These are phyloP conservation scores for Odontarrhena argentea DNA, from an alignment of 345 rosid species.

Conservation along the genomic window DNA sequence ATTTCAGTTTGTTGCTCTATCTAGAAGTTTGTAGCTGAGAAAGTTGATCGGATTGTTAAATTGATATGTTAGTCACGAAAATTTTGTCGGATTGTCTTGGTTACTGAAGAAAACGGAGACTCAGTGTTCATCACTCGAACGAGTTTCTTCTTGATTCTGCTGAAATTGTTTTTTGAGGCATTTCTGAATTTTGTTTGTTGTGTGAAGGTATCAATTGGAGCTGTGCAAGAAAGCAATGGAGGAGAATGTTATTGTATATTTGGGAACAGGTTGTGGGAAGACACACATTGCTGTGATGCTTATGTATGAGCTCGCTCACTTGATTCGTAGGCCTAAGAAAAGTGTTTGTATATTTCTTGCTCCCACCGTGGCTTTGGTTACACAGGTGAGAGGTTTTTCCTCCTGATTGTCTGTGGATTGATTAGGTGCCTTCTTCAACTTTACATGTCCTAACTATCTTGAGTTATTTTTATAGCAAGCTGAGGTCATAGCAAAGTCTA, in stretches of 20 bases:
- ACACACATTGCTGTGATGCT: slow-evolving; percentile 93
- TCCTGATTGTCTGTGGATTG: slow-evolving; percentile 4
- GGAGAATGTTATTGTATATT: slow-evolving; percentile 76
- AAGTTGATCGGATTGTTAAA: slow-evolving; percentile 13
- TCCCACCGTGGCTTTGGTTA: slow-evolving; percentile 83
- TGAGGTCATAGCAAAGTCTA: slow-evolving; percentile 69
- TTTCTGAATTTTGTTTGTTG: slow-evolving; percentile 18
- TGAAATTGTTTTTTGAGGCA: neutral
- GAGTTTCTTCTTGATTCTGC: neutral
- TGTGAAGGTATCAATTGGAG: slow-evolving; percentile 80
- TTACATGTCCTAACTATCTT: slow-evolving; percentile 18
- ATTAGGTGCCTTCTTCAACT: slow-evolving; percentile 11
- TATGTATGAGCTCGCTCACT: slow-evolving; percentile 67
- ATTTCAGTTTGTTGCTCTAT: neutral
- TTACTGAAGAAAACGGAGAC: slow-evolving; percentile 1
- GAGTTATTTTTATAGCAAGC: slow-evolving; percentile 69
- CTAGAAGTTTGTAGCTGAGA: slow-evolving; percentile 1
- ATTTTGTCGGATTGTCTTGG: slow-evolving; percentile 21
- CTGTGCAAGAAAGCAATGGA: slow-evolving; percentile 77
- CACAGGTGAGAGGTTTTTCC: slow-evolving; percentile 56
- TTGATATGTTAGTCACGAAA: neutral
- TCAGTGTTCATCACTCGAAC: neutral
- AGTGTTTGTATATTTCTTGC: slow-evolving; percentile 82
- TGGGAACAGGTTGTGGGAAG: slow-evolving; percentile 95
- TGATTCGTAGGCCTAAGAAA: slow-evolving; percentile 68